A percentile compares a stretch with the other conserved stretches of the same genome.
Conservation (phyloP, 2,329 filamentous ascomycete genomes). For the Fusarium neocosmosporiellum region DNA sequence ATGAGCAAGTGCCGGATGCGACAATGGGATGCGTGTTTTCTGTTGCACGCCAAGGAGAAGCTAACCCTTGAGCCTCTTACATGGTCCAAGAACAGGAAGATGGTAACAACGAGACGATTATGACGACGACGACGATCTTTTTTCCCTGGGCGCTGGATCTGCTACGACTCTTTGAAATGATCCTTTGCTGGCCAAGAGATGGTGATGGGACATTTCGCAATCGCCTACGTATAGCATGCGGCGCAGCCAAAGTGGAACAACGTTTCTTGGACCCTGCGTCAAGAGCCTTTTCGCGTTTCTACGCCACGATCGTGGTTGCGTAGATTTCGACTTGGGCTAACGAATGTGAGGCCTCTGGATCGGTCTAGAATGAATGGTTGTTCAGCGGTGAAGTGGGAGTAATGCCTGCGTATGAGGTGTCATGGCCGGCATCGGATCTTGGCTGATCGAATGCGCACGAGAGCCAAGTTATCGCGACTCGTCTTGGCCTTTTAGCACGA, state of each 20-base stretch:
- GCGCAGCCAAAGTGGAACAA: not conserved
- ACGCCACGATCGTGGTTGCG: not conserved
- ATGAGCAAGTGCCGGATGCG: constrained; percentile 15
- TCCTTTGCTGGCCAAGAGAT: not conserved
- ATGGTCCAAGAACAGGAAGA: constrained; percentile 26
- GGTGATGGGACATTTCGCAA: not conserved
- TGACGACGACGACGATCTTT: not conserved
- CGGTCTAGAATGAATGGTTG: not conserved
- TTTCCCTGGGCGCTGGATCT: not conserved
- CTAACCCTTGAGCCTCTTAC: constrained; percentile 30
- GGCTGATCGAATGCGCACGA: not conserved
- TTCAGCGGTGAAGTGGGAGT: not conserved
- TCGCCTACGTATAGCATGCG: not conserved
- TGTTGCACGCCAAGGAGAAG: constrained; percentile 17
- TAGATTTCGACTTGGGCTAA: not conserved
- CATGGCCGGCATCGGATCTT: not conserved
- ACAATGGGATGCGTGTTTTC: not conserved
- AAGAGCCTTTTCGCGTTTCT: not conserved
- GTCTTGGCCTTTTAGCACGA: not conserved
- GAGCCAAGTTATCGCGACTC: not conserved
- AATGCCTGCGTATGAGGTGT: not conserved
- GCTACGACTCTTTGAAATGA: not conserved
- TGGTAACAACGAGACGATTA: not conserved
- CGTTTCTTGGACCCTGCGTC: not conserved
- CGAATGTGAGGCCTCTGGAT: not conserved